phyloP scores from a whole-genome alignment of 2,329 filamentous ascomycete genomes.

The Dryadomyces quercivorus region DNA sequence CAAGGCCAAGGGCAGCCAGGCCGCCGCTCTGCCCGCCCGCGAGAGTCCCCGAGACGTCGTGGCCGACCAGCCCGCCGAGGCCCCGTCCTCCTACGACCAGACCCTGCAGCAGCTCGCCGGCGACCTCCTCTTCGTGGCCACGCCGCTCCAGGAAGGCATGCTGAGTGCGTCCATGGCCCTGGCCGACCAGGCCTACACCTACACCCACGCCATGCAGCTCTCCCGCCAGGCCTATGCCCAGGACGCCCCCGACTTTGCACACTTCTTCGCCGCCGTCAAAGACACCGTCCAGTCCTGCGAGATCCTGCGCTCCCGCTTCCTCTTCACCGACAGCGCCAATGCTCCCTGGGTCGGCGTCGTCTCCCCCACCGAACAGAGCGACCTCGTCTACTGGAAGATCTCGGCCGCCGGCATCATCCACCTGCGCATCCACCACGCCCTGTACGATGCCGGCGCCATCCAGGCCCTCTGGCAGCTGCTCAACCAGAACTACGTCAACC shows the following conservation, averaged over 20 bases:
- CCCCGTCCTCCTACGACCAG: conserved; percentile 4
- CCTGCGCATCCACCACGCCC: conserved; percentile 13
- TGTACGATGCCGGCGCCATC: conserved; percentile 15
- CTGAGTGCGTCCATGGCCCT: conserved; percentile 14
- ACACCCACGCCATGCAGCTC: conserved; percentile 14
- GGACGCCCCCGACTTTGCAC: conserved; percentile 9
- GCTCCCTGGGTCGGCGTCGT: conserved; percentile 16
- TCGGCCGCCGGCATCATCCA: conserved; percentile 6
- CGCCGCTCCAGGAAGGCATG: conserved; percentile 16
- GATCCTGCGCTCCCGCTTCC: conserved; percentile 14
- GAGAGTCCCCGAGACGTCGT: too few relatives aligned
- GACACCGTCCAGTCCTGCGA: conserved; percentile 15
- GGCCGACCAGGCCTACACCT: conserved; percentile 12
- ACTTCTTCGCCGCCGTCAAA: conserved; percentile 11
- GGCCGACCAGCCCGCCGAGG: neutral
- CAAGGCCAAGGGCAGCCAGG: neutral
- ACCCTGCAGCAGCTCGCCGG: conserved; percentile 9
- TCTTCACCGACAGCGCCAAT: conserved; percentile 12
- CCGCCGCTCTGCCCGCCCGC: neutral
- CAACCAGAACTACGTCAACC: conserved; percentile 8
- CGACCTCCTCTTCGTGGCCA: conserved; percentile 14
- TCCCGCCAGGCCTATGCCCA: conserved; percentile 6
- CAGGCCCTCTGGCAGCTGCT: conserved; percentile 12
- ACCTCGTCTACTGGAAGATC: conserved; percentile 10
- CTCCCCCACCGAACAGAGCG: conserved; percentile 11